Evolutionary conservation across 805 yeast species (phyloP), one percentile per base, ranked within the genome.

Genomic region (Isabelozyma rhagii): DNA sequence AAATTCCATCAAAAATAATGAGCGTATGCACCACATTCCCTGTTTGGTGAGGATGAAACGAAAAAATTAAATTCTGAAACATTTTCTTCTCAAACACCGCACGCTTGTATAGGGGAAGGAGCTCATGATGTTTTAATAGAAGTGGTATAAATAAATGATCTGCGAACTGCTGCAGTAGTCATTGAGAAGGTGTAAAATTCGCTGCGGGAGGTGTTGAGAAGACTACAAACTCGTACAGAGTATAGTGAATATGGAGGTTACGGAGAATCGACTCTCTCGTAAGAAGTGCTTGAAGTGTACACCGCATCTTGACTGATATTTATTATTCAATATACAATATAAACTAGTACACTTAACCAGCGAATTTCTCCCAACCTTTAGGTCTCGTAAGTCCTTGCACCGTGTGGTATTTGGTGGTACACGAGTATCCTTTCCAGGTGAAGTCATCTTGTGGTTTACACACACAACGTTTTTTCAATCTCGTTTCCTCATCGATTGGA

Each of bases 371-470:
- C 93, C 93, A 87, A 14, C 87, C 88, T 44, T 67, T 67, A 49
- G 89, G 90, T 70, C 84, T 85, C 53, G 72, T 66, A 57, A 83
- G 59, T 46, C 78, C 78, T 57, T 77, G 75, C 44, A 83, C 69
- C 17, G 78, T 77, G 71, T 74, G 84, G 70, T 71, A 88, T 64
- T 81, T 81, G 55, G 79, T 72, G 38, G 87, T 81, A 72, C 96
- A 88, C 9, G 89, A 83, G 66, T 84, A 87, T 21, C 79, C 83
- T 59, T 77, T 80, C 85, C 87, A 88, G 13, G 93, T 84, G 72
- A 88, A 84, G 69, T 88, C 96, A 7, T 84, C 81, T 14, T 72
- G 68, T 49, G 87, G 86, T 57, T 84, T 75, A 71, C 97, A 90
- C 52, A 80, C 75, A 77, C 97, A 91, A 58, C 77, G 84, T 59